Evolutionary conservation across 1,139 yeast genomes (phyloP), one percentile per base, ranked within the genome.

Genomic region (Candida gigantensis): DNA sequence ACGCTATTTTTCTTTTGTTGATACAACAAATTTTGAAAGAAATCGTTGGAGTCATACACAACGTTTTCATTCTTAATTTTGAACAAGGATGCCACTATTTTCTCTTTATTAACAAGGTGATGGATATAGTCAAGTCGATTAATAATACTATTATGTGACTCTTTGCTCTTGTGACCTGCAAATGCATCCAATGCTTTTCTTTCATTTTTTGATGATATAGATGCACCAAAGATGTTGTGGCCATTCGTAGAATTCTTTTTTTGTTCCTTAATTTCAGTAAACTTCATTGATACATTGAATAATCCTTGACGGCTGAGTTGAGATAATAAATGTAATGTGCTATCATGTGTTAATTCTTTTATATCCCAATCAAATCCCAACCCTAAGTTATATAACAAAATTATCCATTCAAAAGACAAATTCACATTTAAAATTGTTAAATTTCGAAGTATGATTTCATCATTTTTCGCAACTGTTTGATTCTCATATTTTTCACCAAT

Each of bases 341-440:
- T 59, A n/a, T 63, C 67, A 10, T 50, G 51, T 3, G 62, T 46
- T 25, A 65, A 53, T 13, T 68, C 72, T 36, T 62, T 62, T 34
- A 53, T 55, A 24, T 61, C 64, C 73, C 74, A 68, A 24, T 61
- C 59, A 40, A 58, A 68, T 0, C 60, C 68, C n/a, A 64, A 40
- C 0, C 75, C 74, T 35, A 70, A 47, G 34, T 61, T 57, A 42
- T 58, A 67, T 11, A 68, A 43, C n/a, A 67, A 49, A 36, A 49
- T 50, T 3, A 71, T 53, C 76, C 76, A 70, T 43, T 67, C 72
- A 19, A 53, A 52, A 3, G 68, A 51, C 13, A 68, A 42, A 11
- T 49, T 44, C 1, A 45, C 46, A 38, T 60, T 60, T 18, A 69
- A 44, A 3, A 71, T 50, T 1, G 62, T 51, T 19, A 68, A 50